Evolutionary conservation across 768 basidiomycete genomes (phyloP).

Genomic region (Fistulinella prunicolor): DNA sequence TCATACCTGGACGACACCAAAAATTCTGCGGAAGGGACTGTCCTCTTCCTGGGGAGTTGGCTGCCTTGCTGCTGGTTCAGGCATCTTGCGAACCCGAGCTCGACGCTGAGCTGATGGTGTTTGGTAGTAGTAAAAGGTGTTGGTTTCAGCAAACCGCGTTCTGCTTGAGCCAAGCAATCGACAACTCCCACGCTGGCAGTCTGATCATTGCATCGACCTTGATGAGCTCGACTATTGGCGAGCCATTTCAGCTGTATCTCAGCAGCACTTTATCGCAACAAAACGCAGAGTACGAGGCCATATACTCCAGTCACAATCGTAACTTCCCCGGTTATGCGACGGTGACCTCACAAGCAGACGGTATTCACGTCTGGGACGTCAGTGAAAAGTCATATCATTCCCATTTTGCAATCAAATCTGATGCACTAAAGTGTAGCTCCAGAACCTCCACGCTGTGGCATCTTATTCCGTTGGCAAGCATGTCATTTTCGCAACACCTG

Average conservation of each 20-base stretch:
- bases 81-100: constrained; percentile 15
- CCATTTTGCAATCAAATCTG: constrained; percentile 3
- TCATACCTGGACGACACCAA: constrained; percentile 44
- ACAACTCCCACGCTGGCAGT: constrained; percentile 27
- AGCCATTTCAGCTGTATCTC: constrained; percentile 30
- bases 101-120: not conserved
- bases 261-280: constrained; percentile 19
- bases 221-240: constrained; percentile 31
- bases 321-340: constrained; percentile 56
- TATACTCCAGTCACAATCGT: constrained; percentile 19
- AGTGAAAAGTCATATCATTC: constrained; percentile 21
- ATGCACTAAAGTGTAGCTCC: constrained; percentile 41
- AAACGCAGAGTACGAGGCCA: not conserved
- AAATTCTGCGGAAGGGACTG: constrained; percentile 35
- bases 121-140: no score
- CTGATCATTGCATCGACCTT: constrained; percentile 8
- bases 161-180: not conserved
- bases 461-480: constrained; percentile 73
- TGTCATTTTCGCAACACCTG: constrained; percentile 56
- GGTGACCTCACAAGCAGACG: constrained; percentile 68
- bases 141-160: no score
- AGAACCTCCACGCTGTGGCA: constrained; percentile 59
- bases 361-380: constrained; percentile 74
- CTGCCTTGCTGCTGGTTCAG: constrained; percentile 25
- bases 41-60: constrained; percentile 31